These are phyloP conservation scores for Tubosaeta brunneosetosa DNA, from an alignment of 768 basidiomycete genomes.

Conservation along the genomic window DNA sequence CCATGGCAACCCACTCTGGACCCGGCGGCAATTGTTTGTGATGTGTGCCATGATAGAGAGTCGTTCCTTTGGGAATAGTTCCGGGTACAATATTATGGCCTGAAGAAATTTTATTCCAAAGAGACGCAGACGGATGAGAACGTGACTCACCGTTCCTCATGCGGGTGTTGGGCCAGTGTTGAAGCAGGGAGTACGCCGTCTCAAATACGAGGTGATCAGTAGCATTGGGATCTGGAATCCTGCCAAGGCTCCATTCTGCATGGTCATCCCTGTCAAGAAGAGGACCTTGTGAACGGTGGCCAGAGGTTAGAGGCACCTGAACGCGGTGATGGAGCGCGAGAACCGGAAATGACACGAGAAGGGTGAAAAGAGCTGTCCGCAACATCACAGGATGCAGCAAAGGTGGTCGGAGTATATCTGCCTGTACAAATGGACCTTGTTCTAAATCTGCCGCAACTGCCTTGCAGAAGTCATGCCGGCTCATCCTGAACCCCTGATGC, in stretches of 20 bases:
- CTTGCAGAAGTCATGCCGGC: background rate
- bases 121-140: background rate
- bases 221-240: slow-evolving; percentile 16
- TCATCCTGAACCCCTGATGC: background rate
- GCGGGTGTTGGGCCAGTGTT: slow-evolving; percentile 37
- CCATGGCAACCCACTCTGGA: slow-evolving; percentile 29
- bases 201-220: slow-evolving; percentile 36
- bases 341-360: background rate
- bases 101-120: background rate
- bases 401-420: background rate
- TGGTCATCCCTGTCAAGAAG: background rate
- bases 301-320: background rate
- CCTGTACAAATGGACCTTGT: background rate
- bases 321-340: background rate
- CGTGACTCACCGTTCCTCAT: slow-evolving; percentile 28
- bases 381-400: background rate
- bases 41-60: slow-evolving; percentile 1
- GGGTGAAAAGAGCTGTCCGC: background rate
- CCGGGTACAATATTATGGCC: slow-evolving; percentile 6
- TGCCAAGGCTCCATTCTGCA: slow-evolving; percentile 19
- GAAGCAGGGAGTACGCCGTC: slow-evolving; percentile 31
- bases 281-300: background rate
- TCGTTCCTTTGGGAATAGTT: slow-evolving; percentile 2
- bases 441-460: background rate
- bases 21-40: slow-evolving; percentile 14